phyloP scores from a whole-genome alignment of 1,139 yeast genomes.

The Blastobotrys petasosporus region DNA sequence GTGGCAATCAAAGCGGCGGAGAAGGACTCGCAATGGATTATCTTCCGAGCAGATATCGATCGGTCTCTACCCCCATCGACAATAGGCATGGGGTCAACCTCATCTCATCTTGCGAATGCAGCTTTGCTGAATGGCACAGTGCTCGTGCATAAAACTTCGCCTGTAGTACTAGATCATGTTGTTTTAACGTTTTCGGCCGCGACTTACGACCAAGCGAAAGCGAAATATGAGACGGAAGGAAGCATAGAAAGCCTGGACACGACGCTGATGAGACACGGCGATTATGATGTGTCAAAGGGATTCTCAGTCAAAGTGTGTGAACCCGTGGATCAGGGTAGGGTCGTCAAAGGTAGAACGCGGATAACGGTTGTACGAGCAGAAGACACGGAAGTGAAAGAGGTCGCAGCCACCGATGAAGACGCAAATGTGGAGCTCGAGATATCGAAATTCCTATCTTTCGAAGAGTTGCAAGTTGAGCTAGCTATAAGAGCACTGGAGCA shows the following conservation, averaged over 20 bases:
- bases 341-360: conserved; percentile 39
- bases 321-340: conserved; percentile 63
- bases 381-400: conserved; percentile 6
- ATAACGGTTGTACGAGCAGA: conserved; percentile 48
- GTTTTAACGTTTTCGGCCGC: conserved; percentile 23
- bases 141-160: conserved; percentile 18
- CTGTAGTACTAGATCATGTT: conserved; percentile 21
- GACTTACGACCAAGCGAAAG: conserved; percentile 19
- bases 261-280: conserved; percentile 30
- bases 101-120: conserved; percentile 9
- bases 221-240: conserved; percentile 10
- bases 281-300: conserved; percentile 20
- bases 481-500: conserved; percentile 20
- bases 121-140: conserved; percentile 16
- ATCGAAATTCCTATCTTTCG: conserved; percentile 25
- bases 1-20: conserved; percentile 17
- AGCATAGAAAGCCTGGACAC: not conserved
- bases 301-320: conserved; percentile 52
- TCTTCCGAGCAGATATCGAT: conserved; percentile 17
- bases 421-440: conserved; percentile 24
- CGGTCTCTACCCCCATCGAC: conserved; percentile 17
- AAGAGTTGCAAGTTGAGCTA: conserved; percentile 15
- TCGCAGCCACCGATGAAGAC: conserved; percentile 2
- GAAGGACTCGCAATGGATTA: conserved; percentile 16
- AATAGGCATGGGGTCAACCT: conserved; percentile 16